Percentiles rank a stretch among this genome's conserved stretches.
Evolutionary conservation across 345 rosid genomes (phyloP).

Genomic region (Lumnitzera racemosa): DNA sequence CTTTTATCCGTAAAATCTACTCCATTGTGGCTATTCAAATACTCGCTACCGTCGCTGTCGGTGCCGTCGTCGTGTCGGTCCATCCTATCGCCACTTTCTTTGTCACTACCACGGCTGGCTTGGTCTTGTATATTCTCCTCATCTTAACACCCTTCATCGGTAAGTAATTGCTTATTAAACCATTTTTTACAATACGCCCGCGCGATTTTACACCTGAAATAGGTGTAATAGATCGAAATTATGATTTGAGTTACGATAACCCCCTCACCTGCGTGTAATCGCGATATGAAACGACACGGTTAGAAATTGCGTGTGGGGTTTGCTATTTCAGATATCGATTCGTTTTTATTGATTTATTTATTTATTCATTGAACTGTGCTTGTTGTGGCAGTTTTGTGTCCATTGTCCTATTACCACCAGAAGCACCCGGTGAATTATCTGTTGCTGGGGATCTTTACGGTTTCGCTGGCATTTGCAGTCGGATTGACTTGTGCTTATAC

Average conservation of each 20-base stretch:
- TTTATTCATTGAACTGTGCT: no score
- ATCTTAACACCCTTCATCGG: constrained; percentile 49
- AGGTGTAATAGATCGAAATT: no score
- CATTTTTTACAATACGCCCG: no score
- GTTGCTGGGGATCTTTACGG: constrained; percentile 51
- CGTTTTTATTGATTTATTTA: no score
- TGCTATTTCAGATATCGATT: no score
- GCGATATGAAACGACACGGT: no score
- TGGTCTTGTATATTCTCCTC: constrained; percentile 61
- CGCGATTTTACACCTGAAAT: no score
- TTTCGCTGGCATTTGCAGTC: constrained; percentile 53
- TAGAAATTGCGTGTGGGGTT: no score
- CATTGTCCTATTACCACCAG: constrained; percentile 69
- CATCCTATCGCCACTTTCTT: constrained; percentile 56
- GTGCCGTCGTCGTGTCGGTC: constrained; percentile 45
- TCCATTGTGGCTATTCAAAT: constrained; percentile 49
- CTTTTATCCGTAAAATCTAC: constrained; percentile 72
- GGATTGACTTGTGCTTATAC: constrained; percentile 80
- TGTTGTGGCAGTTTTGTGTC: constrained; percentile 46
- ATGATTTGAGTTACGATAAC: no score
- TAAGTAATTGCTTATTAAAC: background rate
- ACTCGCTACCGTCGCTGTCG: constrained; percentile 57
- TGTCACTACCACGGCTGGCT: constrained; percentile 44
- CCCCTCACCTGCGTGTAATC: no score
- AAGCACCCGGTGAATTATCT: constrained; percentile 71